These are phyloP conservation scores for Penicillium sp. DNA, from an alignment of 2,329 filamentous ascomycete genomes.

Conservation along the genomic window DNA sequence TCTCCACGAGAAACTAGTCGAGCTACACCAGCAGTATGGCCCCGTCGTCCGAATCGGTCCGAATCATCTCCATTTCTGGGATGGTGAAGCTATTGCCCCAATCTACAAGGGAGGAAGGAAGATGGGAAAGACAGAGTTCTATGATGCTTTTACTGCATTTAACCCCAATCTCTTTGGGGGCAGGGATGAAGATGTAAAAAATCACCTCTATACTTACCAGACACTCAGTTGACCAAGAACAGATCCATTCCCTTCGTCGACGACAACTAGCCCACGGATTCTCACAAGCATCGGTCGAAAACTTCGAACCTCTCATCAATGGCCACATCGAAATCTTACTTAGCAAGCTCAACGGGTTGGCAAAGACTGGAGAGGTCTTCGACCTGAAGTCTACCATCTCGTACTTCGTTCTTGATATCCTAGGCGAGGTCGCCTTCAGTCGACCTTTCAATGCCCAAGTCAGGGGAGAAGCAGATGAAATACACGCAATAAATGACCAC, in stretches of 20 bases:
- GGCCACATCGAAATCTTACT: slow-evolving; percentile 3
- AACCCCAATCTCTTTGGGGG: slow-evolving; percentile 12
- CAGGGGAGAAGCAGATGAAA: slow-evolving; percentile 3
- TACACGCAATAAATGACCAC: slow-evolving; percentile 11
- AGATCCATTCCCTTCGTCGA: slow-evolving; percentile 10
- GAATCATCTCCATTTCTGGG: slow-evolving; percentile 17
- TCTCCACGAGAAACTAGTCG: slow-evolving; percentile 8
- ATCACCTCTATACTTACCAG: too few species aligned
- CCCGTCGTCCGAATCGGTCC: slow-evolving; percentile 8
- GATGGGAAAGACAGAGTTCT: slow-evolving; percentile 15
- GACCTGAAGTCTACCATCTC: slow-evolving; percentile 5
- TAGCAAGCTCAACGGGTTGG: background rate
- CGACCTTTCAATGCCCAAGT: slow-evolving; percentile 4
- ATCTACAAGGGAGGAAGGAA: slow-evolving; percentile 16
- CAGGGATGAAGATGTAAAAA: slow-evolving; percentile 6
- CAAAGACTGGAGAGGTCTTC: background rate
- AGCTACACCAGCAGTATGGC: slow-evolving; percentile 1
- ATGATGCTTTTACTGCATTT: slow-evolving; percentile 14
- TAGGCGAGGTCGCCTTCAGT: slow-evolving; percentile 6
- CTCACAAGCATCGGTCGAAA: slow-evolving; percentile 8
- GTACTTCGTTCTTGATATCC: slow-evolving; percentile 5
- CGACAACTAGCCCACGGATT: slow-evolving; percentile 10
- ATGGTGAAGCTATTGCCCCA: slow-evolving; percentile 13
- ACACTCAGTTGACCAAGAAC: background rate
- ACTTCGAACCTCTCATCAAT: slow-evolving; percentile 8